Base-by-base conservation (phyloP, 352 stramenopile genomes). In the Peronospora belbahrii region DNA sequence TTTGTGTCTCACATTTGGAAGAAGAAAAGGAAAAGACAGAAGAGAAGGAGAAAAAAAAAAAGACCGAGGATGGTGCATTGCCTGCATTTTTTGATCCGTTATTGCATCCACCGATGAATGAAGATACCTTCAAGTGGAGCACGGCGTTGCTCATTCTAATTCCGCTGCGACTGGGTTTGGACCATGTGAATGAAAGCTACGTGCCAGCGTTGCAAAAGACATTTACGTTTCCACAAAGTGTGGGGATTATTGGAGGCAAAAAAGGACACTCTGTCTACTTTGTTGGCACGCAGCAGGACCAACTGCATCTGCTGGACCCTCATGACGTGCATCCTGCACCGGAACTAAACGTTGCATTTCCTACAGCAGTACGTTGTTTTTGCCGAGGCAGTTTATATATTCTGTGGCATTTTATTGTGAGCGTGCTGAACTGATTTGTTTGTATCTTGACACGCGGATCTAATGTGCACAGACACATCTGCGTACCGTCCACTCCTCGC, bases 251-350 rank as follows among this genome's bases (percentile, higher is more conserved):
- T 23, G 94, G 94, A 30, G 94, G 94, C 45, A 95, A 94, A 51
- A 95, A 94, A 27, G 74, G 89, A 6, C 88, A 97, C 65, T 97
- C 94, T 8, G 81, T 97, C 36, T 98, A 96, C 68, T 98, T 97
- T 77, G 95, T 97, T 27, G 92, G 89, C 22, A 74, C 86, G 4
- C 79, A 95, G 50, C 74, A 82, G 4, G 67, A 88, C 47, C 75
- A 81, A 19, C 52, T 96, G 33, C 78, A 88, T 44, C 56, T 92
- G 11, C 56, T 95, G 11, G 85, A 96, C 44, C 85, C 86, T 24
- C 88, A 96, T 42, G 67, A 82, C 23, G 74, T 85, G n/a, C 71
- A 86, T 23, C 66, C 62, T 9, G 70, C 67, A 4, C 61, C 58
- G n/a, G 81, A 77, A 67, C 63, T 83, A 50, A 95, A 73, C 55